Conservation (phyloP, 2,329 filamentous ascomycete genomes). For the Ceratocystis cacaofunesta region DNA sequence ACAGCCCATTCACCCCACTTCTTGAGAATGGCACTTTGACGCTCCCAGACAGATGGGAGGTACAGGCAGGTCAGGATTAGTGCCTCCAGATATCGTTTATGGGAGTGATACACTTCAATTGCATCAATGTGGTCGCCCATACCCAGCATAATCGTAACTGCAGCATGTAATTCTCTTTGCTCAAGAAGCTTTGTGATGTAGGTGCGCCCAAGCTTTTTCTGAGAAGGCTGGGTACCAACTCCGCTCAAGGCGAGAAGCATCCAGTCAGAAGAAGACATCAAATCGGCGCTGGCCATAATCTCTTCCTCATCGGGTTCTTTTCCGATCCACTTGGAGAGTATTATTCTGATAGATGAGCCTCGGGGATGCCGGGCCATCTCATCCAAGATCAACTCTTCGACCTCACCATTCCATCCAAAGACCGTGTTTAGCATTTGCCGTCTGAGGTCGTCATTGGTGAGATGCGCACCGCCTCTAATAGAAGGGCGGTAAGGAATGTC, state of each 20-base stretch:
- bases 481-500: slow-evolving; percentile 61
- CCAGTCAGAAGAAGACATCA: slow-evolving; percentile 92
- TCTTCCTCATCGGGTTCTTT: slow-evolving; percentile 61
- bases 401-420: slow-evolving; percentile 86
- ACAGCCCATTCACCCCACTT: slow-evolving; percentile 94
- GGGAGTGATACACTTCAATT: slow-evolving; percentile 89
- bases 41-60: slow-evolving; percentile 76
- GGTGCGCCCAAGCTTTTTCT: slow-evolving; percentile 78
- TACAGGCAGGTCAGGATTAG: slow-evolving; percentile 73
- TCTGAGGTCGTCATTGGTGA: slow-evolving; percentile 67
- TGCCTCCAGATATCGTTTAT: slow-evolving; percentile 84
- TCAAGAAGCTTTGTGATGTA: slow-evolving; percentile 85
- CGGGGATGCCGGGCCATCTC: slow-evolving; percentile 61
- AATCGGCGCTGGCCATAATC: slow-evolving; percentile 64
- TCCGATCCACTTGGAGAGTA: slow-evolving; percentile 85
- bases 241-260: slow-evolving; percentile 86
- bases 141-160: slow-evolving; percentile 81
- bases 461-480: slow-evolving; percentile 38
- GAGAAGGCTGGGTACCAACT: slow-evolving; percentile 59
- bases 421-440: slow-evolving; percentile 85
- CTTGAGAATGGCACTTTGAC: slow-evolving; percentile 71
- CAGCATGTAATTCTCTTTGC: slow-evolving; percentile 78
- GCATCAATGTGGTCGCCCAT: slow-evolving; percentile 88
- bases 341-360: slow-evolving; percentile 62
- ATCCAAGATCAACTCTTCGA: slow-evolving; percentile 66